Conservation (phyloP, 2,329 filamentous ascomycete genomes). For the Alternaria sp. region DNA sequence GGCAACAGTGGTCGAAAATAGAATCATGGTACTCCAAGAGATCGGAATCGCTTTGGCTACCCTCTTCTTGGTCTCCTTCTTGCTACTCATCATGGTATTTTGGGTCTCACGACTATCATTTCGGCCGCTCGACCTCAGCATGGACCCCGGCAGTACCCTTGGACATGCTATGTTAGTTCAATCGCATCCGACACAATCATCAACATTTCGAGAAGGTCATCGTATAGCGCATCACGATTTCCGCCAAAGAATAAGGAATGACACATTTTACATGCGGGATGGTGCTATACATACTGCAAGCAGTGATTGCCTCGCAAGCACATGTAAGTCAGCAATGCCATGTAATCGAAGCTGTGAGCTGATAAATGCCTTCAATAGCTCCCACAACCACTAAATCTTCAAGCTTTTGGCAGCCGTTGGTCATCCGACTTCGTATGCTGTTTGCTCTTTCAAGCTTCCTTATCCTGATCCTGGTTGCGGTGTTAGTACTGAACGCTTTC, state of each 20-base stretch:
- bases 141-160: slow-evolving; percentile 24
- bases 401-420: background rate
- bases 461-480: background rate
- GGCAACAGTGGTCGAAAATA: slow-evolving; percentile 4
- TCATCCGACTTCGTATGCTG: slow-evolving; percentile 2
- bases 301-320: background rate
- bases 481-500: slow-evolving; percentile 17
- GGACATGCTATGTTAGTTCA: slow-evolving; percentile 15
- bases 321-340: background rate
- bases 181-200: background rate
- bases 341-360: background rate
- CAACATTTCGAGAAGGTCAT: slow-evolving; percentile 6
- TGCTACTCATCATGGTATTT: slow-evolving; percentile 8
- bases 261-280: slow-evolving; percentile 4
- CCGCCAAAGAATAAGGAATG: slow-evolving; percentile 7
- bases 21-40: slow-evolving; percentile 23
- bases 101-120: slow-evolving; percentile 17
- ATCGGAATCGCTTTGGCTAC: slow-evolving; percentile 19
- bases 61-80: slow-evolving; percentile 20
- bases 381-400: background rate
- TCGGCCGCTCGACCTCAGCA: slow-evolving; percentile 21
- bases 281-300: slow-evolving; percentile 17
- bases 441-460: slow-evolving; percentile 12
- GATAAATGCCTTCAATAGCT: background rate
- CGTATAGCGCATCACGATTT: background rate